Evolutionary conservation across 768 basidiomycete species (phyloP).

Genomic region (Ramaria sp.): DNA sequence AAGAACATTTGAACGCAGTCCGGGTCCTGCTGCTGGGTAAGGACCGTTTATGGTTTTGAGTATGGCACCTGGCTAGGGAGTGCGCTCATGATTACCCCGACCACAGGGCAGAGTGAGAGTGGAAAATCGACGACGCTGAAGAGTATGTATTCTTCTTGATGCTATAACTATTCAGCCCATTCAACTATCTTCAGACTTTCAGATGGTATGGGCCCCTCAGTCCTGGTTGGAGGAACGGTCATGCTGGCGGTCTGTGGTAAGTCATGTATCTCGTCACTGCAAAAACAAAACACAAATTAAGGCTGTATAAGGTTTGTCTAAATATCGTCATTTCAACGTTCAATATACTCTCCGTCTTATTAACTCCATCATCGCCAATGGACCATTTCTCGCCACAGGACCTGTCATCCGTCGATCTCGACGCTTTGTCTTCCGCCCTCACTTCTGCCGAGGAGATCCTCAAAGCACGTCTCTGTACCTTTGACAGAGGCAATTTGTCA

Average conservation of each 20-base stretch:
- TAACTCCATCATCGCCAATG: slow-evolving; percentile 12
- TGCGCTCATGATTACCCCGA: not conserved
- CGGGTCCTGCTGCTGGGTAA: slow-evolving; percentile 49
- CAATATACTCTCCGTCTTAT: slow-evolving; percentile 18
- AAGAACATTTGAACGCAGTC: slow-evolving; percentile 26
- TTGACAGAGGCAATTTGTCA: not conserved
- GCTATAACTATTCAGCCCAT: not conserved
- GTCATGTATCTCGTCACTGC: not conserved
- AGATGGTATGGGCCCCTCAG: slow-evolving; percentile 47
- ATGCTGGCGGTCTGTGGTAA: slow-evolving; percentile 55
- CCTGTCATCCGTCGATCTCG: not conserved
- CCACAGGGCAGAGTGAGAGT: slow-evolving; percentile 48
- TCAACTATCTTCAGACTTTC: slow-evolving; percentile 28
- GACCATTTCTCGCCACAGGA: not conserved
- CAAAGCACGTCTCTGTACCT: not conserved
- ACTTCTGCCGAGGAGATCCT: not conserved
- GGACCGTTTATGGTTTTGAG: not conserved
- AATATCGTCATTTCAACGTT: slow-evolving; percentile 5
- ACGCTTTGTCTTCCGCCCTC: not conserved
- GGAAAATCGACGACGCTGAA: slow-evolving; percentile 60
- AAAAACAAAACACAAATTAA: not conserved
- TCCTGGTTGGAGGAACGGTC: slow-evolving; percentile 46
- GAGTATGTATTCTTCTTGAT: slow-evolving; percentile 17
- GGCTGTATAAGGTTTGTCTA: not conserved
- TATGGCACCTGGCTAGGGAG: not conserved